Evolutionary conservation across 192 early-diverging fungal species (phyloP), one percentile per base, ranked within the genome.

Genomic region (Nowakowskiella sp.): DNA sequence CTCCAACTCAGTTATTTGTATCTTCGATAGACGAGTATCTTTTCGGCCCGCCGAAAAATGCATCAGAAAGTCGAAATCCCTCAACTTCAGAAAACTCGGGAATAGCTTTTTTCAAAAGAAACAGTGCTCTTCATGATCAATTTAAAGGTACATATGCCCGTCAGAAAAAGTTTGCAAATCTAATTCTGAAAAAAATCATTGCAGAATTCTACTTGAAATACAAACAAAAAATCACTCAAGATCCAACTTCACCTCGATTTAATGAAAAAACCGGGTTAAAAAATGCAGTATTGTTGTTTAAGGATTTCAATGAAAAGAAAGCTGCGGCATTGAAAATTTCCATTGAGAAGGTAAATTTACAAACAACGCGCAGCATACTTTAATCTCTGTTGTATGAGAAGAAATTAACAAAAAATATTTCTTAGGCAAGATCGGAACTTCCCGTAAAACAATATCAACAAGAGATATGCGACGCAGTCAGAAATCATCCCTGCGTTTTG

Each of bases 391-490:
- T 55, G 2, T 39, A n/a, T n/a, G n/a, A n/a, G n/a, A n/a, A n/a
- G n/a, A n/a, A n/a, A n/a, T n/a, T n/a, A n/a, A n/a, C n/a, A n/a
- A n/a, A n/a, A n/a, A n/a, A n/a, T n/a, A n/a, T 54, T 6, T 50
- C 55, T 2, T 53, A 69, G 66, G 79, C 71, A 27, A 62, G 85
- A 7, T 58, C 58, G 1, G 60, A 66, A 13, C 64, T 88, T 2
- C 86, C 86, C 3, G 82, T 86, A 16, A 77, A 77, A 42, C 50
- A 76, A 1, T 83, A 71, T 59, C 72, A 77, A 43, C 64, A 80
- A 44, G 57, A 68, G 16, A 78, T 88, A 44, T 66, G 81, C 3
- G 63, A 75, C 24, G 67, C 79, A 3, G 72, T 88, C 6, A 56
- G 64, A 26, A 49, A 64, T 5, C 71, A 88, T 46, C 54, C 70